Percentiles rank a stretch among this genome's conserved stretches.
These are phyloP conservation scores for Linum lewisii DNA, from an alignment of 345 rosid genomes.

Conservation along the genomic window DNA sequence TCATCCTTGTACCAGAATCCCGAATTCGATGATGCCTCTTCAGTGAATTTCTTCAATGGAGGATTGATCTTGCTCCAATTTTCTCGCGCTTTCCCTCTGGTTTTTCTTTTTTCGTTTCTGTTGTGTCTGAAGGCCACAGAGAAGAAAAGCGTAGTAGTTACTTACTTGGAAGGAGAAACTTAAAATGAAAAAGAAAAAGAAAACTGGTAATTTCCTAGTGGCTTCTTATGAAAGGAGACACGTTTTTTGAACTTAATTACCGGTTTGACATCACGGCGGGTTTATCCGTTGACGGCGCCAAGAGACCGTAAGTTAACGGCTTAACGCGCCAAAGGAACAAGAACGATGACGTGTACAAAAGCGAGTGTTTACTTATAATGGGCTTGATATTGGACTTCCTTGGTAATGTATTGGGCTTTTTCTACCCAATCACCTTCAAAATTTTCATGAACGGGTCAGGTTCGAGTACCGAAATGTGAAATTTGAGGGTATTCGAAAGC, in stretches of 20 bases:
- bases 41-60: neutral
- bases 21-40: neutral
- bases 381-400: neutral
- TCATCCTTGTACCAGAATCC: slow-evolving; percentile 44
- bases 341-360: neutral
- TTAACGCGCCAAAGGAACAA: neutral
- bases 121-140: neutral
- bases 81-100: slow-evolving; percentile 3
- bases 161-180: neutral
- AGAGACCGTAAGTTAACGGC: neutral
- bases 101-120: slow-evolving; percentile 8
- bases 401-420: slow-evolving; percentile 1
- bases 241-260: too few species aligned
- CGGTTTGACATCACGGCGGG: too few species aligned
- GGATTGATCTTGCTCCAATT: neutral
- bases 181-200: too few species aligned
- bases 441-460: too few species aligned
- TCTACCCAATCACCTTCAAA: neutral
- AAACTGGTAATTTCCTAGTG: too few species aligned
- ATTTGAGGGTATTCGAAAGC: too few species aligned
- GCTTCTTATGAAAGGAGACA: too few species aligned
- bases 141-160: neutral
- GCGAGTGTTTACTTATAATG: neutral
- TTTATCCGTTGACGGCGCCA: too few species aligned
- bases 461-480: too few species aligned